Percentiles rank a stretch among this genome's conserved stretches.
Evolutionary conservation across 768 basidiomycete genomes (phyloP).

Genomic region (Tricholoma flavovirens): DNA sequence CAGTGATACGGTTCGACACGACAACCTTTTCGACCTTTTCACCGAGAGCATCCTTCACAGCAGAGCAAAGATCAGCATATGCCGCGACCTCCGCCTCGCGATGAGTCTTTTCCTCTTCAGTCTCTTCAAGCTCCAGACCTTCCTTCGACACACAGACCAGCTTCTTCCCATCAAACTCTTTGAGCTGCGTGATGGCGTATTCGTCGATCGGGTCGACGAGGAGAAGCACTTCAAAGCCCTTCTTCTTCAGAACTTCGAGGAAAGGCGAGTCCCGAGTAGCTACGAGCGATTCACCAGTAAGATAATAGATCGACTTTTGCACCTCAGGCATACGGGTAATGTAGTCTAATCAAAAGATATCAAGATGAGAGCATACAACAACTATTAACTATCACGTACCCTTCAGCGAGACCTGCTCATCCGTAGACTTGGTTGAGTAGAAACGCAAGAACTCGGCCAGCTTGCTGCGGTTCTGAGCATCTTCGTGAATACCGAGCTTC

Average conservation of each 20-base stretch:
- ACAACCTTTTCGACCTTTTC: conserved; percentile 99
- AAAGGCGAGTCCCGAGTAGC: conserved; percentile 92
- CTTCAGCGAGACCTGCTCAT: conserved; percentile 92
- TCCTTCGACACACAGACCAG: conserved; percentile 98
- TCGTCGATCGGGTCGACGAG: conserved; percentile 99
- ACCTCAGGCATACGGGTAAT: conserved; percentile 99
- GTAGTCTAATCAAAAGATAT: conserved; percentile 59
- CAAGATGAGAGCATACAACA: neutral
- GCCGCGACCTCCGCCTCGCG: conserved; percentile 83
- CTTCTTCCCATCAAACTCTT: conserved; percentile 99
- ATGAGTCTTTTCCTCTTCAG: conserved; percentile 90
- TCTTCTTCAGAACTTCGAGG: conserved; percentile 99
- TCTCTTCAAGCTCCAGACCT: conserved; percentile 98
- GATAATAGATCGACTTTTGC: conserved; percentile 99
- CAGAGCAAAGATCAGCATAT: conserved; percentile 84
- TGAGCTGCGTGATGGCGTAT: conserved; percentile 97
- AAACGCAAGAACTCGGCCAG: conserved; percentile 99
- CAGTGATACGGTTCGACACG: conserved; percentile 94
- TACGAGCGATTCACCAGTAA: conserved; percentile 95
- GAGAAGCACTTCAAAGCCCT: conserved; percentile 96
- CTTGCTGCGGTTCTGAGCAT: conserved; percentile 97
- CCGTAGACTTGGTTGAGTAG: conserved; percentile 89
- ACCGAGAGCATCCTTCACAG: conserved; percentile 97
- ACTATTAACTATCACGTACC: conserved; percentile 38
- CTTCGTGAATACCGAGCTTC: conserved; percentile 99